Base-by-base conservation (phyloP, 208 protist species). In the Phytomonas serpens region DNA sequence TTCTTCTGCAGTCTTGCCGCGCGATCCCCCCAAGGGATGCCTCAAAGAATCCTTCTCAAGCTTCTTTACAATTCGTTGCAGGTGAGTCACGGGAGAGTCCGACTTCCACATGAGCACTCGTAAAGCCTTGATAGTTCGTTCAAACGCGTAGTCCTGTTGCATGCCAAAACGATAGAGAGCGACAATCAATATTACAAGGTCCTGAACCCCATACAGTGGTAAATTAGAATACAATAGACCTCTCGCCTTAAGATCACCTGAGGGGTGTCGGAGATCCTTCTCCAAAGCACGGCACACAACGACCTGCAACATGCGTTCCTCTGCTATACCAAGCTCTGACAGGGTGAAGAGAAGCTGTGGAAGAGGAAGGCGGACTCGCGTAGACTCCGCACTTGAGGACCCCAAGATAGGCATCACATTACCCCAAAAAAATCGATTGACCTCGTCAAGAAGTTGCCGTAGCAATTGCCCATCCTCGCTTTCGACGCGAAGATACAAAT, bases 111-210 rank as follows among this genome's bases (percentile, higher is more conserved):
- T 30, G n/a, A 51, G 66, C 31, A 47, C 68, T 11, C 71, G 73
- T 40, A 82, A 66, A 16, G 64, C 67, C 66, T 75, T 76, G 19
- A 75, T 71, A 11, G 70, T 66, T 0, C 61, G 29, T 37, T 81
- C 78, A 69, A 84, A 87, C 30, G 82, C 78, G 36, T 66, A 64
- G 31, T 93, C 77, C 71, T 92, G 77, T 31, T 85, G 72, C 61
- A 93, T 69, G 30, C 87, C 83, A 66, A 94, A 94, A 40, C 87
- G 85, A 62, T 91, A 81, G 32, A 94, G 76, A 3, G 87, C 81
- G 73, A 86, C 76, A 13, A 86, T 33, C 14, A 93, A 70, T 57
- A 69, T 62, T 16, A 93, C 6, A 14, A 92, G 72, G 61, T 92
- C 86, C 4, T 40, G 31, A 11, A 69, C 71, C 16, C 66, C 57